Base-by-base conservation (phyloP, 306 rosid genomes). In the Vigna nakashimae region DNA sequence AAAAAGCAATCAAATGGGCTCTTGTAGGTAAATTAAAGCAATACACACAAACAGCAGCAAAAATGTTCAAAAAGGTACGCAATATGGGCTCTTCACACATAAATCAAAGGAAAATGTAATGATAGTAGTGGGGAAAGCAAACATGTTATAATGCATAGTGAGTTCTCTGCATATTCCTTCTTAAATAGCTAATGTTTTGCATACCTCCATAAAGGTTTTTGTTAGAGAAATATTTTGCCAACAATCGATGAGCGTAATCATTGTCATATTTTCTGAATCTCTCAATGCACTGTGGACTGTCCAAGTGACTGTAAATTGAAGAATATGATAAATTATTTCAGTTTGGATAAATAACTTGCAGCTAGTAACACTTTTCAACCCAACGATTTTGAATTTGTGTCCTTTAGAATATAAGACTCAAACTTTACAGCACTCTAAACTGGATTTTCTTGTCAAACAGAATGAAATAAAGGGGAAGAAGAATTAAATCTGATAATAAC, bases 161-260 rank as follows among this genome's bases (percentile, higher is more conserved):
- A 56, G 38, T 71, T 13, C 73, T 78, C 9, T n/a, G n/a, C 65
- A 43, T 11, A 66, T 48, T 62, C 17, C 14, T 76, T 65, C n/a
- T 34, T 36, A 28, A 65, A 52, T 20, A 24, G 65, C 38, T 65
- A 75, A 72, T 73, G 76, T 50, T 9, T 9, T 62, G 65, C 77
- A 67, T 83, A 86, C 90, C 90, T 83, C 85, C 87, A 74, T 13
- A 43, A 50, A 50, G 20, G 52, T 36, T 32, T 73, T 83, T 86
- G n/a, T 69, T 50, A 15, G 90, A 83, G 86, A 86, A 86, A 75
- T 83, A 86, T 73, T 86, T 86, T 34, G 74, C 74, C 34, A 83
- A 15, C 84, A 86, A 38, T 24, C 90, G 87, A 14, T 34, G 42
- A 28, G 77, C 43, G 59, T 83, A 86, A 45, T 83, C 90, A n/a